Base-by-base conservation (phyloP, 352 stramenopile species). In the Globisporangium lucens region DNA sequence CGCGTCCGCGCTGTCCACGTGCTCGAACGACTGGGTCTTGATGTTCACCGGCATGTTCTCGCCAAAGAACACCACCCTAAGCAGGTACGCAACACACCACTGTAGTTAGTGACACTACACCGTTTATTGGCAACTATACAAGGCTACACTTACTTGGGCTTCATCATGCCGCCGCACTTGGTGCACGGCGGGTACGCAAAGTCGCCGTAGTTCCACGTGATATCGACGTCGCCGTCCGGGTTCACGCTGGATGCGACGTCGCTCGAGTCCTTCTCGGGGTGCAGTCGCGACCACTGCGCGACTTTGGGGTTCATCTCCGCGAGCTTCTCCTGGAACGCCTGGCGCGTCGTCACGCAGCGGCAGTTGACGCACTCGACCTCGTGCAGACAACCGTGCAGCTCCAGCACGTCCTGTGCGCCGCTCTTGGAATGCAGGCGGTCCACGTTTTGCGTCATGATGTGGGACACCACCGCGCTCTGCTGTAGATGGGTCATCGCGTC, bases 391-490 rank as follows among this genome's bases (percentile, higher is more conserved):
- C 97, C 97, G 73, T 99, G 97, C 47, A 99, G 83, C 75, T 99
- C 93, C 7, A 98, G 79, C 27, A 99, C 93, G 47, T 94, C 80
- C 27, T 75, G 66, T 6, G 86, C 89, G 9, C 96, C 97, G 29
- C 91, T 97, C 68, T 90, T 92, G 13, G 87, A 78, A 80, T 99
- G 97, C 59, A 99, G 78, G 0, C 80, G 78, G 75, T 99, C 97
- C n/a, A 99, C 97, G 74, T 99, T 99, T 78, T 99, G 97, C 13
- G 97, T 99, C 41, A 99, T 81, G 24, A 99, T 85, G 51, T 83
- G 76, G 0, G 75, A 77, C 30, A 93, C 66, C 2, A 81, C 66
- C 0, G 67, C 70, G 13, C 53, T 56, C 15, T 70, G 76, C 69
- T 95, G 87, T 27, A 99, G 75, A 29, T 68, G 61, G 2, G 97